Evolutionary conservation across 1,284 basidiomycete species (phyloP).

Genomic region (Coniophora puteana): DNA sequence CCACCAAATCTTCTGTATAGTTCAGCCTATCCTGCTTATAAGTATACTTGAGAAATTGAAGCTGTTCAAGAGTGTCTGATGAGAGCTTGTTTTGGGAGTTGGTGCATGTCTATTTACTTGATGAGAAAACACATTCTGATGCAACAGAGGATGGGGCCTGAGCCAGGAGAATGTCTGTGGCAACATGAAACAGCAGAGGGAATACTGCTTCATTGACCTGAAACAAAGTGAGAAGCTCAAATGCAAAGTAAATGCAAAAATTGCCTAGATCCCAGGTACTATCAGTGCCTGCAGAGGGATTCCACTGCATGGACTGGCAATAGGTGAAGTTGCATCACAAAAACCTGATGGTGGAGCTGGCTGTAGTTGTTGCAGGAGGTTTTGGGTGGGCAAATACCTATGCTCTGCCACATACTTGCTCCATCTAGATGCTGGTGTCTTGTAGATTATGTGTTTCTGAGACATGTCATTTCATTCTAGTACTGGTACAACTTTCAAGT

Average conservation of each 20-base stretch:
- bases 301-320: too few species aligned
- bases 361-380: too few species aligned
- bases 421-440: too few species aligned
- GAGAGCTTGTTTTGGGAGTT: constrained; percentile 12
- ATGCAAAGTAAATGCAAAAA: neutral
- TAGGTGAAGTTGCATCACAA: too few species aligned
- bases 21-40: constrained; percentile 15
- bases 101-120: constrained; percentile 23
- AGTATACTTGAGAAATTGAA: constrained; percentile 23
- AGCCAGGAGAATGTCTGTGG: constrained; percentile 25
- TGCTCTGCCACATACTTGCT: too few species aligned
- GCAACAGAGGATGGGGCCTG: constrained; percentile 30
- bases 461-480: too few species aligned
- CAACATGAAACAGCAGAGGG: constrained; percentile 15
- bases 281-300: too few species aligned
- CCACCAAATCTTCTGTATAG: constrained; percentile 12
- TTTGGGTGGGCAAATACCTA: too few species aligned
- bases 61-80: constrained; percentile 17
- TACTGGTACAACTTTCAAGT: too few species aligned
- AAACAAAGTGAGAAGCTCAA: neutral
- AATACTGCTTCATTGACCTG: constrained; percentile 9
- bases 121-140: constrained; percentile 29
- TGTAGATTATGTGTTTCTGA: too few species aligned
- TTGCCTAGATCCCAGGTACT: too few species aligned
- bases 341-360: too few species aligned